phyloP scores from a whole-genome alignment of 148 eudicot genomes.

The Persicaria tinctoria region DNA sequence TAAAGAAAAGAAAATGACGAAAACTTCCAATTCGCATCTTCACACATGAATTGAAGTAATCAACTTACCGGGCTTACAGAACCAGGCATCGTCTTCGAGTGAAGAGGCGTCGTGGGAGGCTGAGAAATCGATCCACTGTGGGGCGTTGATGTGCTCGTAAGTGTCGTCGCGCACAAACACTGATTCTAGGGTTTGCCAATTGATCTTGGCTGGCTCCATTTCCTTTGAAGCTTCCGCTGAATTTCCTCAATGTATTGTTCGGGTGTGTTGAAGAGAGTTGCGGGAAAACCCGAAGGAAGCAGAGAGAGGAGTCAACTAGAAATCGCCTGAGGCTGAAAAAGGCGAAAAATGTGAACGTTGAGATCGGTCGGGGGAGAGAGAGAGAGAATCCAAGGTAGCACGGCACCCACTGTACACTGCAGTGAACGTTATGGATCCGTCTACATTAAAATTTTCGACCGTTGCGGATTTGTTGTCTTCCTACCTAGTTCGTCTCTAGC shows the following conservation, averaged over 20 bases:
- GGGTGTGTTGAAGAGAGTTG: constrained; percentile 5
- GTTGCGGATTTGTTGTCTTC: constrained; percentile 13
- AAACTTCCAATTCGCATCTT: neutral
- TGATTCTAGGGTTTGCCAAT: constrained; percentile 60
- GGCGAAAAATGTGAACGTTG: constrained; percentile 9
- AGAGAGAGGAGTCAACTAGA: neutral
- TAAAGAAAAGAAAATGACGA: neutral
- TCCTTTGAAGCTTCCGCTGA: neutral
- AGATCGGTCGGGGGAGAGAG: neutral
- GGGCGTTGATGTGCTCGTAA: constrained; percentile 71
- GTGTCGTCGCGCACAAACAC: constrained; percentile 45
- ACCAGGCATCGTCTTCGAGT: constrained; percentile 65
- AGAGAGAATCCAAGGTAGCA: constrained; percentile 1
- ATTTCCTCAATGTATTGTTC: neutral
- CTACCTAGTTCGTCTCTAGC: too few species aligned
- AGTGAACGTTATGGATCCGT: constrained; percentile 15
- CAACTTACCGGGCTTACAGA: constrained; percentile 61
- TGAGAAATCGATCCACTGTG: constrained; percentile 74
- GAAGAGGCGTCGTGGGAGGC: constrained; percentile 21
- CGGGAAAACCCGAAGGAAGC: neutral
- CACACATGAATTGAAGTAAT: neutral
- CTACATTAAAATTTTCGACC: constrained; percentile 18
- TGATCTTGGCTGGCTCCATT: constrained; percentile 79
- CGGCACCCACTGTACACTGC: neutral
- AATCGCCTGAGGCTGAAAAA: constrained; percentile 3